Base-by-base conservation (phyloP, 371 early-diverging fungal species). In the Gilbertella persicaria region DNA sequence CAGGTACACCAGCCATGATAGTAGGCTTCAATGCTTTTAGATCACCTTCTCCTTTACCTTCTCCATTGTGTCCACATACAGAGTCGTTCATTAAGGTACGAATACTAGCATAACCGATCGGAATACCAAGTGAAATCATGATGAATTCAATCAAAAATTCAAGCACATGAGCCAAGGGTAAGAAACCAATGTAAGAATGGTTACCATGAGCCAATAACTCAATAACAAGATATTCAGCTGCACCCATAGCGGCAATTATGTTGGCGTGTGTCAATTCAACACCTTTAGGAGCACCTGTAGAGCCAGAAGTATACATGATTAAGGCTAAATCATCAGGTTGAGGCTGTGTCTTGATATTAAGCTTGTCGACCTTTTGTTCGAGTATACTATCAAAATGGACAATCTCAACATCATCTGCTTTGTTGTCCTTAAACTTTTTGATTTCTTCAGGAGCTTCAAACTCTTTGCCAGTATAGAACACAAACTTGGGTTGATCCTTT, bases 101-200 rank as follows among this genome's bases (percentile, higher is more conserved):
- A 5, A 84, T 74, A 16, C 76, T 76, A 24, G 86, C 98, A 68
- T 94, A 98, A 3, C 94, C 95, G 45, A 97, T 77, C 14, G 82
- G 77, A 23, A 85, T 60, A 7, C 49, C 64, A 14, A 66, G 26
- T 4, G 62, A 55, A 12, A 92, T 65, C 53, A 78, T 55, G 41
- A 85, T 71, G 21, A 75, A 69, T 51, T 91, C 88, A 17, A 90
- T 75, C 16, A 87, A 63, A 56, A 91, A 85, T 50, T 94, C 93
- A 30, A 91, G 75, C 4, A 89, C 88, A 70, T 99, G 98, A 5
- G 97, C 95, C 4, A 94, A 67, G 10, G 98, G 98, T 36, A 99
- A 72, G 63, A 91, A 96, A 0, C 92, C 92, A 36, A 97, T 79
- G 53, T 94, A 78, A 5, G 69, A 51, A 40, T 86, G 87, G 7